A percentile compares a stretch with the other conserved stretches of the same genome.
Evolutionary conservation across 257 asterid genomes (phyloP).

Genomic region (Catharanthus roseus): DNA sequence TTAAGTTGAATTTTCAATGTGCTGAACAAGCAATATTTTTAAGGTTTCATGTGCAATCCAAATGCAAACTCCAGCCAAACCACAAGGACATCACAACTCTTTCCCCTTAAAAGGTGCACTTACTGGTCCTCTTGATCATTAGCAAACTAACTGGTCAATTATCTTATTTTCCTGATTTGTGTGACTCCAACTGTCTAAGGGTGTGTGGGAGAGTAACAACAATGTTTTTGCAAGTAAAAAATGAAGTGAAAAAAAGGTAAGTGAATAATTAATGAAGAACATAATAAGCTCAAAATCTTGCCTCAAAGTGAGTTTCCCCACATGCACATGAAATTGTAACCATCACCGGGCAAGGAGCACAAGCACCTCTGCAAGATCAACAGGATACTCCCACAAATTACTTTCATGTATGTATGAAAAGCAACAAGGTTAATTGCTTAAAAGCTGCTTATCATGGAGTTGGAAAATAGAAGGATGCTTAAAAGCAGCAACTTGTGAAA

Average conservation of each 20-base stretch:
- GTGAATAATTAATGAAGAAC: background rate
- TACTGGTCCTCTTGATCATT: background rate
- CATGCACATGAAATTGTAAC: conserved; percentile 83
- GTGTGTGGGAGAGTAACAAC: background rate
- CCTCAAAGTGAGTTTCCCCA: conserved; percentile 85
- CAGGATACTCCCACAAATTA: conserved; percentile 21
- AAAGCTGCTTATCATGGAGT: background rate
- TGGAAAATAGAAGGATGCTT: background rate
- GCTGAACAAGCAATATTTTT: background rate
- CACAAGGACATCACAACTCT: background rate
- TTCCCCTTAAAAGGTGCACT: background rate
- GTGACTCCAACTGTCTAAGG: background rate
- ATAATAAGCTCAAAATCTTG: conserved; percentile 27
- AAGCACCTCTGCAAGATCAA: conserved; percentile 68
- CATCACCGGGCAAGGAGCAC: conserved; percentile 94
- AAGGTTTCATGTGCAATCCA: background rate
- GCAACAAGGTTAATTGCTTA: background rate
- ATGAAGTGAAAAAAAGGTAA: too few species aligned
- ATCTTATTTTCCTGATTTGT: background rate
- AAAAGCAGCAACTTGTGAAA: background rate
- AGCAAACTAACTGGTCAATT: background rate
- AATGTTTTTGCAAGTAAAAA: background rate
- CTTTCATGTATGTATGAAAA: background rate
- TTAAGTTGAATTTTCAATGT: background rate
- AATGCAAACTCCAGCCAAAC: background rate